A percentile compares a stretch with the other conserved stretches of the same genome.
Conservation (phyloP, 2,329 filamentous ascomycete species). For the Tolypocladium album region DNA sequence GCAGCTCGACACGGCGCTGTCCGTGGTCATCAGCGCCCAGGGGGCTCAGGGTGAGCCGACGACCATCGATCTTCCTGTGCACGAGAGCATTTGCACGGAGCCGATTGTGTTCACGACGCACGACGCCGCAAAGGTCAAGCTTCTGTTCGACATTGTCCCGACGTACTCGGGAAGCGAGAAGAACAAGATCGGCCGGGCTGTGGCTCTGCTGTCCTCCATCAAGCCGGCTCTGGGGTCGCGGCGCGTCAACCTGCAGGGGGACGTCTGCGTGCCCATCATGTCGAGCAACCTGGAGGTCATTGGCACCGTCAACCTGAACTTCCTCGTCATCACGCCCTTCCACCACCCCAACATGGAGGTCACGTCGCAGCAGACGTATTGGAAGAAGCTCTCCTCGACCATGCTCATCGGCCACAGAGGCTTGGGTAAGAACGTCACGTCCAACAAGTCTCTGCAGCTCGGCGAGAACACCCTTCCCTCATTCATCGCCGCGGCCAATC, state of each 20-base stretch:
- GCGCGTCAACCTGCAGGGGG: constrained; percentile 85
- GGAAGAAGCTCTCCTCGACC: constrained; percentile 82
- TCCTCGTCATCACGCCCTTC: constrained; percentile 89
- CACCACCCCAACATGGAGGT: constrained; percentile 88
- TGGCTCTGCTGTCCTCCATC: constrained; percentile 78
- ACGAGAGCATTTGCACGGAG: constrained; percentile 88
- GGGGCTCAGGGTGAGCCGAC: constrained; percentile 80
- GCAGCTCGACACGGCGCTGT: constrained; percentile 87
- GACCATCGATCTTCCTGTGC: constrained; percentile 83
- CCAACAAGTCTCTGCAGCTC: constrained; percentile 79
- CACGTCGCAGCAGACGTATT: constrained; percentile 85
- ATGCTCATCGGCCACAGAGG: constrained; percentile 69
- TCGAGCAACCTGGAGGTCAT: constrained; percentile 81
- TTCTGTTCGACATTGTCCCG: constrained; percentile 89
- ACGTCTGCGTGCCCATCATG: constrained; percentile 85
- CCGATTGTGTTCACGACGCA: constrained; percentile 80
- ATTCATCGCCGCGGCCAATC: constrained; percentile 89
- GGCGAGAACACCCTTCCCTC: constrained; percentile 95
- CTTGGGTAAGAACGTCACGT: constrained; percentile 79
- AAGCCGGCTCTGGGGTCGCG: constrained; percentile 74
- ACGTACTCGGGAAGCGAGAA: constrained; percentile 89
- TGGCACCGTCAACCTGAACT: constrained; percentile 93
- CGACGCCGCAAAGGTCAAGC: constrained; percentile 71
- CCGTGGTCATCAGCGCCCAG: constrained; percentile 77
- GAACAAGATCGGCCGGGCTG: constrained; percentile 78